Percentiles rank a stretch among this genome's conserved stretches.
Evolutionary conservation across 768 basidiomycete genomes (phyloP).

Genomic region (Hericium rajendrae): DNA sequence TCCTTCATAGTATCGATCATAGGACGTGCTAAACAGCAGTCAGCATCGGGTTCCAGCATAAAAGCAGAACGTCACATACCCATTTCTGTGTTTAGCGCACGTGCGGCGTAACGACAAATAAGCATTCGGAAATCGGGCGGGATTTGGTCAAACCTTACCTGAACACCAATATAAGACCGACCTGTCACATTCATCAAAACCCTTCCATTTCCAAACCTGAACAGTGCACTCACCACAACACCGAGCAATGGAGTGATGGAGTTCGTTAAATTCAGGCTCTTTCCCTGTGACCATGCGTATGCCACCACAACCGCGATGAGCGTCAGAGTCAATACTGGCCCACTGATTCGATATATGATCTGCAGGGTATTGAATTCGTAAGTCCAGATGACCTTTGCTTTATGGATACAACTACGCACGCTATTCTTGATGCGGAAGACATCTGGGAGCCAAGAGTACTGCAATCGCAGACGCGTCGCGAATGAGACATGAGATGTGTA

Average conservation of each 20-base stretch:
- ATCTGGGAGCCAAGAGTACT: slow-evolving; percentile 90
- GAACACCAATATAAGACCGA: slow-evolving; percentile 84
- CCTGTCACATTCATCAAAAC: slow-evolving; percentile 33
- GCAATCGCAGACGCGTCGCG: background rate
- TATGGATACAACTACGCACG: slow-evolving; percentile 31
- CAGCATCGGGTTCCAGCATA: background rate
- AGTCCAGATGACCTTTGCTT: too few species aligned
- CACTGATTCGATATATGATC: slow-evolving; percentile 64
- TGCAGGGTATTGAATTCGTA: slow-evolving; percentile 19
- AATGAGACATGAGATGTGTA: background rate
- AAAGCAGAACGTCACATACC: slow-evolving; percentile 27
- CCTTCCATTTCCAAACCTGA: background rate
- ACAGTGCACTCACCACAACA: slow-evolving; percentile 57
- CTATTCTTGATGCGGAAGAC: slow-evolving; percentile 78
- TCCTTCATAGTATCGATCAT: slow-evolving; percentile 85
- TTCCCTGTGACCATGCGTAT: slow-evolving; percentile 49
- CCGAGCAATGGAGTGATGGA: slow-evolving; percentile 82
- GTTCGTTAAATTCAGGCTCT: slow-evolving; percentile 60
- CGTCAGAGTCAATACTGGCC: slow-evolving; percentile 80
- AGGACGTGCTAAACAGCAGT: slow-evolving; percentile 52
- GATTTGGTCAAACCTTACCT: slow-evolving; percentile 40
- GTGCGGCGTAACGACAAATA: background rate
- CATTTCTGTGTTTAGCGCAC: slow-evolving; percentile 38
- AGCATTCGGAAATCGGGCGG: background rate
- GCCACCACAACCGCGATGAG: slow-evolving; percentile 56